Base-by-base conservation (phyloP, 2,329 filamentous ascomycete species). In the Stachybotrys echinatus region DNA sequence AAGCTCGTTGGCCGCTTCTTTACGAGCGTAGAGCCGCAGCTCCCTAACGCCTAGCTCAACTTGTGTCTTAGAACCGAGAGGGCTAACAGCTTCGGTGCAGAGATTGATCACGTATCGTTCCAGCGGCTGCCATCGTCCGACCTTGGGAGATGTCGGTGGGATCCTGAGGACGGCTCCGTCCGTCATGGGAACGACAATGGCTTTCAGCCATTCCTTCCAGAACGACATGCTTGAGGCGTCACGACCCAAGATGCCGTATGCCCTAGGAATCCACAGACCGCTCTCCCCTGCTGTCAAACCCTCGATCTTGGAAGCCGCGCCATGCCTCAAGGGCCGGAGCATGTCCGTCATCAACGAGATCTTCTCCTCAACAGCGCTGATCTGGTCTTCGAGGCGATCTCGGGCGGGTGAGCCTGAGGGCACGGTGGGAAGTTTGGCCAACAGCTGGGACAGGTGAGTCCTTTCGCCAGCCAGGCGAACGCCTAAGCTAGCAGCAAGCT, bases 151-250 rank as follows among this genome's bases (percentile, higher is more conserved):
- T 68, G 87, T 95, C 10, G 89, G 77, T 6, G 94, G 90, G 7
- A 99, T 84, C 50, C 92, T 81, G 57, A 94, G 72, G 23, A 99
- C 77, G 14, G 79, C 84, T 19, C 92, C 90, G 63, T 95, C 91
- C 1, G 85, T 91, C 94, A 97, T 99, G 23, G 94, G 94, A 20
- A 96, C 89, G n/a, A 94, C 77, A 10, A 97, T 81, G 6, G 92
- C 92, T 68, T 90, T 87, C 45, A 99, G 79, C 94, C 94, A 99
- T 66, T 99, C 94, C 68, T 97, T 97, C 92, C 92, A 99, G 71
- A 99, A 97, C 27, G 84, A 83, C 55, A 92, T 91, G 70, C 95
- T 81, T 52, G 84, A 86, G 12, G 79, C 77, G 65, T 99, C 94
- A 54, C 89, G 81, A 31, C 94, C 94, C 54, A 99, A 76, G 54